Evolutionary conservation across 257 asterid genomes (phyloP).

Genomic region (Solanum bulbocastanum): DNA sequence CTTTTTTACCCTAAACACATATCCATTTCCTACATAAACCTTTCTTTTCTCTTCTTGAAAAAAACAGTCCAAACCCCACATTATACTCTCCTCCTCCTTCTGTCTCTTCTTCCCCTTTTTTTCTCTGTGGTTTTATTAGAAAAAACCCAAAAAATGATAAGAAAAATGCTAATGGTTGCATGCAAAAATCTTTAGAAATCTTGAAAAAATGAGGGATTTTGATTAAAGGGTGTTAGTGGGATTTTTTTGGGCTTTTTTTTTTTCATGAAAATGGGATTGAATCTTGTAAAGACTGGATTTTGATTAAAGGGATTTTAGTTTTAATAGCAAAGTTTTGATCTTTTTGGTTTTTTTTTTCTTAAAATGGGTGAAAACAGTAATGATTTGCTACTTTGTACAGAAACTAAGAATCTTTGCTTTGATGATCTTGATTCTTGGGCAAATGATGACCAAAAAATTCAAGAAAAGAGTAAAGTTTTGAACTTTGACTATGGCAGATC

Average conservation of each 20-base stretch:
- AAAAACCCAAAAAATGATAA: neutral
- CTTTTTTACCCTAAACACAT: conserved; percentile 50
- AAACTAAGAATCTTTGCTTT: conserved; percentile 20
- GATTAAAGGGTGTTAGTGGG: neutral
- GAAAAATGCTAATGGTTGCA: neutral
- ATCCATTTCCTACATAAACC: conserved; percentile 44
- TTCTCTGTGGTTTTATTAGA: conserved; percentile 1
- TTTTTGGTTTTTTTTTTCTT: neutral
- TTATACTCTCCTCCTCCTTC: conserved; percentile 4
- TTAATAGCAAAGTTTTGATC: neutral
- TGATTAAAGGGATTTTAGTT: neutral
- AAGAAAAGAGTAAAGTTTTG: conserved; percentile 12
- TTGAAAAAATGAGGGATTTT: neutral
- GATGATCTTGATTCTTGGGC: conserved; percentile 28
- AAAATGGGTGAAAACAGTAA: conserved; percentile 38
- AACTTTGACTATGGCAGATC: conserved; percentile 30
- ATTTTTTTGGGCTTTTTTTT: neutral
- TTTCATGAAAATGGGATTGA: neutral
- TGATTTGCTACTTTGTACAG: conserved; percentile 46
- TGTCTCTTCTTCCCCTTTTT: neutral
- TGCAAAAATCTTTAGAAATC: neutral
- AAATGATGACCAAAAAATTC: conserved; percentile 7
- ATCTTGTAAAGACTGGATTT: neutral
- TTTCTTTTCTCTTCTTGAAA: conserved; percentile 4
- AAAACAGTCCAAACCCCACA: conserved; percentile 23